Evolutionary conservation across 1,139 yeast genomes (phyloP), one percentile per base, ranked within the genome.

Genomic region (Pichia sp.): DNA sequence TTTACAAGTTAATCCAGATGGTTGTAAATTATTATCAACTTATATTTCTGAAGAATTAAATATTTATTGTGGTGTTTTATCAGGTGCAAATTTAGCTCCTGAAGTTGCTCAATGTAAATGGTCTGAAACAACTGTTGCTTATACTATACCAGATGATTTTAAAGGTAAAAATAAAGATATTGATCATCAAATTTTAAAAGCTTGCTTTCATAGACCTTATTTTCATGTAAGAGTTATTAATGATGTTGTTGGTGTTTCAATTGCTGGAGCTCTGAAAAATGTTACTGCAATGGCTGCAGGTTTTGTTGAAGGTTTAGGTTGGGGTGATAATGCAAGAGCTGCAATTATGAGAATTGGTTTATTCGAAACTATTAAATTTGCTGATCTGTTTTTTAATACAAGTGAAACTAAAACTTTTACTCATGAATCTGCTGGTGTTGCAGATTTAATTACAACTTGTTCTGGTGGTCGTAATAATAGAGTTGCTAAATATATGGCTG

Each of bases 271-370:
- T 5, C 76, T 90, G 66, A 90, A 90, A 73, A 90, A 90, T 70
- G 89, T 90, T 38, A 87, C 89, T 58, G 97, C 97, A 46, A 75
- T 87, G 62, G 89, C 94, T 50, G 96, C 94, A 49, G 97, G 97
- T 47, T 86, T 89, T 65, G 96, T 89, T 53, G 96, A 87, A 70
- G 97, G 97, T 59, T 77, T 85, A 53, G 96, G 95, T 50, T 90
- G 97, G 97, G 97, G 97, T 66, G 96, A 88, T 71, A 90, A 90
- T 65, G 96, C 97, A 58, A 87, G 89, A 70, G 86, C 96, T 45
- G 97, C 97, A 45, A 80, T 90, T 61, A 88, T 89, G 90, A 81
- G 97, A 72, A 82, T 94, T 58, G 97, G 97, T 45, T 70, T 90
- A 51, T 75, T 83, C 62, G 97, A 90, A 72, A 87, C 83, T 70